phyloP scores from a whole-genome alignment of 805 yeast species.

The Kazachstania viticola region DNA sequence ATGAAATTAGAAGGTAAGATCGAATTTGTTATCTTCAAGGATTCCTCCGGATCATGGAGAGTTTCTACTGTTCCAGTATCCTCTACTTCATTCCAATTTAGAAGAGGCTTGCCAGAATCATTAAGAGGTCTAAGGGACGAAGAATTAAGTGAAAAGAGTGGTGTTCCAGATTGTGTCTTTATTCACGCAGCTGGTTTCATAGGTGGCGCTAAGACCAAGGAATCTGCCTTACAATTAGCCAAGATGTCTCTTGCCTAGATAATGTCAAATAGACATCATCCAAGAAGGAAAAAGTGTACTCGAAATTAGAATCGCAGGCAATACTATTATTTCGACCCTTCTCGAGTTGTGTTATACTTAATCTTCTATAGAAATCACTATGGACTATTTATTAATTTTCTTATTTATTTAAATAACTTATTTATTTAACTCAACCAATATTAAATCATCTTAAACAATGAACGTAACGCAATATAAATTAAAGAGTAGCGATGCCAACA shows the following conservation, averaged over 20 bases:
- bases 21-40: slow-evolving; percentile 71
- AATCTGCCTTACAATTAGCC: slow-evolving; percentile 71
- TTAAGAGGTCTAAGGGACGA: slow-evolving; percentile 97
- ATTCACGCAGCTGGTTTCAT: slow-evolving; percentile 96
- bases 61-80: slow-evolving; percentile 85
- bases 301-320: too few species aligned
- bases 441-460: too few species aligned
- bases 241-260: slow-evolving; percentile 29
- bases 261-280: too few species aligned
- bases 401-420: too few species aligned
- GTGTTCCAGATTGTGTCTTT: slow-evolving; percentile 81
- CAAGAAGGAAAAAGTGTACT: too few species aligned
- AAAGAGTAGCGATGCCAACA: too few species aligned
- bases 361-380: background rate
- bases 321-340: background rate
- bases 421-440: too few species aligned
- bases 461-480: too few species aligned
- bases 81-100: slow-evolving; percentile 66
- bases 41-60: slow-evolving; percentile 67
- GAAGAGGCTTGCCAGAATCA: slow-evolving; percentile 78
- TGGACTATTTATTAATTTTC: too few species aligned
- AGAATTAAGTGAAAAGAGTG: slow-evolving; percentile 56
- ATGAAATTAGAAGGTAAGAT: slow-evolving; percentile 42
- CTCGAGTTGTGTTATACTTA: background rate
- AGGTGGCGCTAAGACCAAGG: slow-evolving; percentile 81